Conservation (phyloP, 2,329 filamentous ascomycete species). For the Calonectria honghensis region DNA sequence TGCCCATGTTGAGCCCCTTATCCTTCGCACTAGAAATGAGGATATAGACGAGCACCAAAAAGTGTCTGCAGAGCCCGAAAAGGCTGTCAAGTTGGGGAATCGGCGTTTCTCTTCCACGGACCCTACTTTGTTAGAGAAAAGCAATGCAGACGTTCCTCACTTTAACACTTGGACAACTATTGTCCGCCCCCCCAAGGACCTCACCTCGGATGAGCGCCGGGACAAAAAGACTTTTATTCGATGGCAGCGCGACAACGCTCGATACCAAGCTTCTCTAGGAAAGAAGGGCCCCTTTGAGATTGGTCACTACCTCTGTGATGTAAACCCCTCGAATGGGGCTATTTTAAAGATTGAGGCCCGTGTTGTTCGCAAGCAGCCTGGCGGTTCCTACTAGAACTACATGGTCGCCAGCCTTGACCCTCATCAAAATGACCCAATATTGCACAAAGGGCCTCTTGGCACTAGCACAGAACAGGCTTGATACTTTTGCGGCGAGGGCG, state of each 20-base stretch:
- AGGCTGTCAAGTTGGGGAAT: background rate
- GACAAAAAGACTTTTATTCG: conserved; percentile 21
- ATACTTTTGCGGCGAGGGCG: background rate
- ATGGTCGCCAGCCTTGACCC: background rate
- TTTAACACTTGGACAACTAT: background rate
- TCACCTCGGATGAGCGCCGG: conserved; percentile 30
- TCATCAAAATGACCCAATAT: background rate
- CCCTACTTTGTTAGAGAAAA: too few relatives aligned
- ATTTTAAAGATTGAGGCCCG: conserved; percentile 45
- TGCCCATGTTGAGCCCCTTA: background rate
- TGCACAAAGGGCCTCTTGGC: background rate
- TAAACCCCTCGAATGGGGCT: conserved; percentile 36
- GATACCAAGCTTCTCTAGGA: conserved; percentile 41
- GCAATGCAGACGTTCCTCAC: background rate
- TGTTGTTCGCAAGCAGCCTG: too few relatives aligned
- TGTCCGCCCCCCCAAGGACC: conserved; percentile 34
- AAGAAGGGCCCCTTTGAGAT: conserved; percentile 49
- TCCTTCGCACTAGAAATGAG: background rate
- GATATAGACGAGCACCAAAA: background rate
- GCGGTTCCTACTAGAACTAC: background rate
- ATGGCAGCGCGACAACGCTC: conserved; percentile 48
- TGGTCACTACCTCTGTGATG: conserved; percentile 49
- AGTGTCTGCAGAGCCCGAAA: background rate
- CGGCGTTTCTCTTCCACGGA: background rate
- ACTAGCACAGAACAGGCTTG: background rate